Conservation (phyloP, 345 rosid genomes). For the Hirschfeldia incana region DNA sequence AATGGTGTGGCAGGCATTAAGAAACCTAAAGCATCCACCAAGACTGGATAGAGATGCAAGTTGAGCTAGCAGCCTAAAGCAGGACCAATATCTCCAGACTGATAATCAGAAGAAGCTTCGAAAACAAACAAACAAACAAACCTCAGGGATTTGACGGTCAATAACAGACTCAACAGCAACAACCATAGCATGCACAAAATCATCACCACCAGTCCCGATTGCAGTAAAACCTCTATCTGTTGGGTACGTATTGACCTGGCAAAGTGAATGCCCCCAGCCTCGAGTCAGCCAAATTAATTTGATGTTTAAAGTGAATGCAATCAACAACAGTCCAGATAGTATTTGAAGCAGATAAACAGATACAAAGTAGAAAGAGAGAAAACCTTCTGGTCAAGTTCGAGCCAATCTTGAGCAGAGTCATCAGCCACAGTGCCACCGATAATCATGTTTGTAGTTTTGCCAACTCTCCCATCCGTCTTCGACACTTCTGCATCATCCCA, state of each 20-base stretch:
- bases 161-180: conserved; percentile 96
- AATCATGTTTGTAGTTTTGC: conserved; percentile 90
- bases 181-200: conserved; percentile 95
- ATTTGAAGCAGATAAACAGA: too few relatives aligned
- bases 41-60: not conserved
- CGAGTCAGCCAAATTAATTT: conserved; percentile 1
- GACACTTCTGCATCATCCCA: conserved; percentile 66
- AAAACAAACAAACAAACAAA: conserved; percentile 20
- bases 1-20: not conserved
- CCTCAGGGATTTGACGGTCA: conserved; percentile 85
- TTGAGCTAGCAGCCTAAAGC: not conserved
- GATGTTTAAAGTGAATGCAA: too few relatives aligned
- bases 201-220: conserved; percentile 96
- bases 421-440: conserved; percentile 93
- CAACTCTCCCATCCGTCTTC: conserved; percentile 87
- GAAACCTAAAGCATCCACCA: not conserved
- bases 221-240: conserved; percentile 95
- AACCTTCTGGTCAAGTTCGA: conserved; percentile 93
- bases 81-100: not conserved
- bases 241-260: conserved; percentile 89
- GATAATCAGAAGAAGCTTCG: not conserved
- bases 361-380: too few relatives aligned
- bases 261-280: conserved; percentile 17
- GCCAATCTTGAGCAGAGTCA: conserved; percentile 91
- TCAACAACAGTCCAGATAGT: too few relatives aligned